Conservation (phyloP, 164 flowering plant genomes). For the Kingdonia uniflora region DNA sequence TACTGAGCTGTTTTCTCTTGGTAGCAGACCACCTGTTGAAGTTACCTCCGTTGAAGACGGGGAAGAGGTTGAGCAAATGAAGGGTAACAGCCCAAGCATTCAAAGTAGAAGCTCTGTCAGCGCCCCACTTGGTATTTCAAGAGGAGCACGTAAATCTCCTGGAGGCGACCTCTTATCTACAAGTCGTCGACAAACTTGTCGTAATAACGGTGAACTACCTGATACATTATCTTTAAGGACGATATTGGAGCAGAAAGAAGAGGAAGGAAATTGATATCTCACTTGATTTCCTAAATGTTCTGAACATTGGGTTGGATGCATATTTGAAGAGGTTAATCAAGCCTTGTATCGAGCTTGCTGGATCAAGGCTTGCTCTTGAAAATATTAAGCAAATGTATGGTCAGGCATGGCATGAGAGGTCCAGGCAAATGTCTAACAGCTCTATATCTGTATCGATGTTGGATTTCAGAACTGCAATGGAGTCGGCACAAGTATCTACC, state of each 20-base stretch:
- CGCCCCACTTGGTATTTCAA: slow-evolving; percentile 68
- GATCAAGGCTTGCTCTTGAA: slow-evolving; percentile 27
- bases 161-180: slow-evolving; percentile 14
- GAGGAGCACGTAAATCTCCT: slow-evolving; percentile 33
- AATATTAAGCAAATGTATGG: slow-evolving; percentile 14
- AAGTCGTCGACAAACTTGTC: slow-evolving; percentile 32
- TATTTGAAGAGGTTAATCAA: slow-evolving; percentile 63
- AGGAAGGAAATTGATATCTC: slow-evolving; percentile 39
- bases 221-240: slow-evolving; percentile 46
- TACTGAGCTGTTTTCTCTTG: slow-evolving; percentile 50
- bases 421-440: slow-evolving; percentile 12
- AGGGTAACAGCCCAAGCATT: slow-evolving; percentile 46
- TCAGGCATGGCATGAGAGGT: slow-evolving; percentile 12
- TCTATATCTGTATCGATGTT: slow-evolving; percentile 25
- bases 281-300: slow-evolving; percentile 43
- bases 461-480: slow-evolving; percentile 13
- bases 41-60: slow-evolving; percentile 80
- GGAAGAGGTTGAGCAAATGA: slow-evolving; percentile 80
- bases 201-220: slow-evolving; percentile 43
- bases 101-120: slow-evolving; percentile 72
- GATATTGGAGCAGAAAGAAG: slow-evolving; percentile 43
- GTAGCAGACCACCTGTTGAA: slow-evolving; percentile 61
- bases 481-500: too few relatives aligned
- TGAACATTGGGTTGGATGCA: slow-evolving; percentile 64
- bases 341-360: slow-evolving; percentile 50